Conservation (phyloP, 192 early-diverging fungal species). For the Umbelopsis ramanniana region DNA sequence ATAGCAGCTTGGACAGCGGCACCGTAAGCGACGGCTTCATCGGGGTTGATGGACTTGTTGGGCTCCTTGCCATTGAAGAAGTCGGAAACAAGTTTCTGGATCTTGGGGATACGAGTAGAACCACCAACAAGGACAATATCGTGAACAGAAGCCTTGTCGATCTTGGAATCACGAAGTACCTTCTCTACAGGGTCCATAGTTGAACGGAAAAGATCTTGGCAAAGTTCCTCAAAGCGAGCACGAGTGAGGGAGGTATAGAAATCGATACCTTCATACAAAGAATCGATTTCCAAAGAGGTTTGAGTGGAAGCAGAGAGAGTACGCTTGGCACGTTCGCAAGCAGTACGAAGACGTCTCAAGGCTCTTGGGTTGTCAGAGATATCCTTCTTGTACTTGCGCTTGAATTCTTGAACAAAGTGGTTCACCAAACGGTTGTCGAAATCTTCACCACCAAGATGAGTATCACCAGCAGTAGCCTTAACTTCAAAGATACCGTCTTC, state of each 20-base stretch:
- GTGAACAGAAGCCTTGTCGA: constrained; percentile 89
- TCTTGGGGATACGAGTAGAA: constrained; percentile 99
- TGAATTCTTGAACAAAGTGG: constrained; percentile 96
- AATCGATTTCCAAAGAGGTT: constrained; percentile 97
- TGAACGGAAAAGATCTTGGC: constrained; percentile 95
- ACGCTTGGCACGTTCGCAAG: constrained; percentile 98
- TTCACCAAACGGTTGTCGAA: constrained; percentile 98
- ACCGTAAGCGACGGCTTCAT: constrained; percentile 99
- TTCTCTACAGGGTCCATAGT: constrained; percentile 98
- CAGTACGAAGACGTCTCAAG: constrained; percentile 97
- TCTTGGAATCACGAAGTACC: constrained; percentile 96
- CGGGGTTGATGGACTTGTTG: constrained; percentile 99
- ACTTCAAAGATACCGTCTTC: constrained; percentile 99
- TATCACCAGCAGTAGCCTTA: constrained; percentile 99
- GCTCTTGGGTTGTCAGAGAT: constrained; percentile 89
- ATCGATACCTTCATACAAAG: constrained; percentile 96
- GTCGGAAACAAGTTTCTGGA: constrained; percentile 98
- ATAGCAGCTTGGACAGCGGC: constrained; percentile 98
- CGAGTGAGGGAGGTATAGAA: constrained; percentile 99
- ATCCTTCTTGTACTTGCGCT: constrained; percentile 99
- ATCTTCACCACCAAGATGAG: constrained; percentile 99
- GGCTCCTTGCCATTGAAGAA: constrained; percentile 99
- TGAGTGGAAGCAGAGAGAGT: constrained; percentile 94
- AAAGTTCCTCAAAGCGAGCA: constrained; percentile 99
- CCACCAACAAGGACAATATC: constrained; percentile 99